Evolutionary conservation across 2,329 filamentous ascomycete genomes (phyloP), one percentile per base, ranked within the genome.

Genomic region (Zymoseptoria passerinii): DNA sequence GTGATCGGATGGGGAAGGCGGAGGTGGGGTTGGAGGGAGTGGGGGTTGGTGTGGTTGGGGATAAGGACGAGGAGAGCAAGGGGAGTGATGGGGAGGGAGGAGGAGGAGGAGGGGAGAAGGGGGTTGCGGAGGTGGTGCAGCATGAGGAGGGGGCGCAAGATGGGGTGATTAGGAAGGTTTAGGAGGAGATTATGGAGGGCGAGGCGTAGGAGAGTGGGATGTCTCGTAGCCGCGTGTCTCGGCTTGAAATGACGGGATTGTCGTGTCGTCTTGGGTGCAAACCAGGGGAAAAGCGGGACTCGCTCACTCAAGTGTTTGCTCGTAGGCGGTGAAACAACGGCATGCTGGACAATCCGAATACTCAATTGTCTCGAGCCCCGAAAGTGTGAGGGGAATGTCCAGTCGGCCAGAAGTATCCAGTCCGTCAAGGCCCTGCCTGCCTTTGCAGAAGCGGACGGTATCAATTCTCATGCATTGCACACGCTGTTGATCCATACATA

Each of bases 1-100:
- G 85, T 2, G 87, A 90, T 67, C 77, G 73, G 58, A 75, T 81
- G 49, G 75, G 75, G 0, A 73, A 73, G 40, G 75, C 77, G 6
- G 74, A 74, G 20, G 72, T 82, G 61, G 79, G 79, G 0, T 63
- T 78, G n/a, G 65, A 67, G 28, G 64, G 67, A n/a, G n/a, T n/a
- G n/a, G n/a, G n/a, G n/a, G n/a, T n/a, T 55, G 64, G 65, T n/a
- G 35, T 13, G n/a, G 35, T 5, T 5, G 35, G 13, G 35, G 55
- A 48, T 8, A 66, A 66, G 1, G 61, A 74, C 40, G 71, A 73
- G 58, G 69, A 74, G 58, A 59, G 52, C 35, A 44, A 44, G 35
- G 60, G 55, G 7, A 55, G 55, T 28, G 28, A 49, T 53, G 56
- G 28, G 18, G 54, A 54, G 28, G 49, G 44, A 8, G 28, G 48